phyloP scores from a whole-genome alignment of 768 basidiomycete genomes.

The Trametes sanguinea region DNA sequence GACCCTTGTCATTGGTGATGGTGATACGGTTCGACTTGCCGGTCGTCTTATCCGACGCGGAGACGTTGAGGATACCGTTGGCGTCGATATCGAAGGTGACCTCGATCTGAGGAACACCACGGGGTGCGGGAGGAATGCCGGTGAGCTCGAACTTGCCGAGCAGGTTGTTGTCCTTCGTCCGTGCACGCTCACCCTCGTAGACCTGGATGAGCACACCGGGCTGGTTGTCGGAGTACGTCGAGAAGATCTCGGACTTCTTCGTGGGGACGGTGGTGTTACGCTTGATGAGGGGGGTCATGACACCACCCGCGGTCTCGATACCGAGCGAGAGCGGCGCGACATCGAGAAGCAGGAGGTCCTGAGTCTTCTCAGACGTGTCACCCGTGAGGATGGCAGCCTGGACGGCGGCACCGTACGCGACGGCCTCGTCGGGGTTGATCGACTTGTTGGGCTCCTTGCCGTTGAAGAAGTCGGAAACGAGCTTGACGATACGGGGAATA shows the following conservation, averaged over 20 bases:
- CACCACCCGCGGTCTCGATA: constrained; percentile 99
- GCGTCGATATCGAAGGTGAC: constrained; percentile 99
- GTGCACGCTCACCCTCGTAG: constrained; percentile 97
- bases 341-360: constrained; percentile 94
- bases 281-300: constrained; percentile 98
- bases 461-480: constrained; percentile 98
- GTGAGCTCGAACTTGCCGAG: constrained; percentile 98
- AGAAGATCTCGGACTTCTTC: constrained; percentile 98
- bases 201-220: constrained; percentile 98
- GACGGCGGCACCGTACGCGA: constrained; percentile 98
- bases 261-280: constrained; percentile 98
- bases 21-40: constrained; percentile 95
- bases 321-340: constrained; percentile 88
- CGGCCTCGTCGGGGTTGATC: constrained; percentile 99
- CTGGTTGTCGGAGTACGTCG: constrained; percentile 98
- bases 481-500: constrained; percentile 96
- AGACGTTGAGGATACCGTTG: constrained; percentile 95
- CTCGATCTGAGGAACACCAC: constrained; percentile 97
- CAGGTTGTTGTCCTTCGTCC: constrained; percentile 98
- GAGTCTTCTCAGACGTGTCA: constrained; percentile 97
- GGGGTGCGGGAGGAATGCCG: constrained; percentile 94
- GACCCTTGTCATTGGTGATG: constrained; percentile 96
- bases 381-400: constrained; percentile 98
- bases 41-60: constrained; percentile 94
- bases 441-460: constrained; percentile 99